Percentiles rank a stretch among this genome's conserved stretches.
Evolutionary conservation across 495 filamentous ascomycete genomes (phyloP).

Genomic region (Tuber indicum): DNA sequence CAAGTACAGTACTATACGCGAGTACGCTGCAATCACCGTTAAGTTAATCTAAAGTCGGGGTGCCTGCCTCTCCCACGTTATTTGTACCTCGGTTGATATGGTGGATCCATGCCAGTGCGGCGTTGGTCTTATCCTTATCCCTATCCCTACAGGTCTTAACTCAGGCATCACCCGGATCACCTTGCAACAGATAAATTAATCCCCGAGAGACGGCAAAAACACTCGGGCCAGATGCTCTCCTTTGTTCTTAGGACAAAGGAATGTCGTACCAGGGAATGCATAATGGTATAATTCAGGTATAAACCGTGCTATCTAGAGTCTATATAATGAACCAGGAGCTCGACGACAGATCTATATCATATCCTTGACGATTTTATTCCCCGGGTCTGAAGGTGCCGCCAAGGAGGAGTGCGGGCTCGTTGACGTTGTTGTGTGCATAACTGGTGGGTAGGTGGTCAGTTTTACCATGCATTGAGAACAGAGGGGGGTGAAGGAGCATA

Average conservation of each 20-base stretch:
- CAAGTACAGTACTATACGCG: no score
- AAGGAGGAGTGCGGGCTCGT: constrained; percentile 64
- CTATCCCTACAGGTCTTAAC: not conserved
- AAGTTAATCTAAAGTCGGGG: not conserved
- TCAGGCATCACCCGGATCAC: not conserved
- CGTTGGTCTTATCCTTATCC: not conserved
- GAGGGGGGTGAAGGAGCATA: constrained; percentile 39
- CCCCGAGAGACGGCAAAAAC: not conserved
- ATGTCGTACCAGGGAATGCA: not conserved
- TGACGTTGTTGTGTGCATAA: constrained; percentile 61
- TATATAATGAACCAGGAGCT: not conserved
- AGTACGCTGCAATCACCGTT: not conserved
- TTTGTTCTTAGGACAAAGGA: not conserved
- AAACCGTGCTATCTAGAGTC: not conserved
- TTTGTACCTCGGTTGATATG: not conserved
- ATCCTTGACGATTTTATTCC: not conserved
- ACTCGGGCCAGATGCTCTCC: not conserved
- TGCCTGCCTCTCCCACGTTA: not conserved
- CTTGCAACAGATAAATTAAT: not conserved
- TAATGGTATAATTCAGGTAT: not conserved
- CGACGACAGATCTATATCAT: not conserved
- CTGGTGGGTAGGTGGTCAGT: constrained; percentile 42
- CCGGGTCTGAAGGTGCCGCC: constrained; percentile 49
- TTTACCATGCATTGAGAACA: not conserved
- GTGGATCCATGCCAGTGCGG: not conserved